phyloP scores from a whole-genome alignment of 345 rosid genomes.

The Cardiospermum halicacabum region DNA sequence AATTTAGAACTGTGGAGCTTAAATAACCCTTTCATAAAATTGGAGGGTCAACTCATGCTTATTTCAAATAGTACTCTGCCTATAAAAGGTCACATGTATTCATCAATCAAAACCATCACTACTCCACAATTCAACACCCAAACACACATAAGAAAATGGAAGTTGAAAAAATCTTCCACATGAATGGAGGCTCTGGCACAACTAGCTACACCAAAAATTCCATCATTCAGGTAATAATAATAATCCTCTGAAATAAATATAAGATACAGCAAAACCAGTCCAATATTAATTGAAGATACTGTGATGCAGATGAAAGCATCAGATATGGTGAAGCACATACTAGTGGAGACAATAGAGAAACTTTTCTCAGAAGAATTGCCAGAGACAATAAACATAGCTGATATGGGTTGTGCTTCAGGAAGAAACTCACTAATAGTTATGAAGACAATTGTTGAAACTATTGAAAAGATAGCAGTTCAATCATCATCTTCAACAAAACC shows the following conservation, averaged over 20 bases:
- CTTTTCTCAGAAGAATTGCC: conserved; percentile 27
- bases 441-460: conserved; percentile 33
- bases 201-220: conserved; percentile 50
- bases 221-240: conserved; percentile 46
- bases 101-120: neutral
- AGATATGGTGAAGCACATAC: conserved; percentile 43
- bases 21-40: too few relatives aligned
- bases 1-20: too few relatives aligned
- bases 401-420: conserved; percentile 54
- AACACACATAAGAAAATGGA: conserved; percentile 26
- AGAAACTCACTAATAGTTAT: conserved; percentile 42
- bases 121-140: neutral
- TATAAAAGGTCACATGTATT: conserved; percentile 10
- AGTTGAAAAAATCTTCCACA: conserved; percentile 33
- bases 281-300: too few relatives aligned
- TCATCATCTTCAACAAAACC: too few relatives aligned
- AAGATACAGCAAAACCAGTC: too few relatives aligned
- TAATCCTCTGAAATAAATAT: too few relatives aligned
- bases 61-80: conserved; percentile 11
- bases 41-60: too few relatives aligned
- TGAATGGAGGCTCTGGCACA: conserved; percentile 36
- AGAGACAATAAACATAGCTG: conserved; percentile 42
- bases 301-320: conserved; percentile 54
- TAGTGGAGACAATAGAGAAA: conserved; percentile 28
- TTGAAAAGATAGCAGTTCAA: conserved; percentile 26